Conservation (phyloP, 2,329 filamentous ascomycete species). For the Pyricularia grisea region DNA sequence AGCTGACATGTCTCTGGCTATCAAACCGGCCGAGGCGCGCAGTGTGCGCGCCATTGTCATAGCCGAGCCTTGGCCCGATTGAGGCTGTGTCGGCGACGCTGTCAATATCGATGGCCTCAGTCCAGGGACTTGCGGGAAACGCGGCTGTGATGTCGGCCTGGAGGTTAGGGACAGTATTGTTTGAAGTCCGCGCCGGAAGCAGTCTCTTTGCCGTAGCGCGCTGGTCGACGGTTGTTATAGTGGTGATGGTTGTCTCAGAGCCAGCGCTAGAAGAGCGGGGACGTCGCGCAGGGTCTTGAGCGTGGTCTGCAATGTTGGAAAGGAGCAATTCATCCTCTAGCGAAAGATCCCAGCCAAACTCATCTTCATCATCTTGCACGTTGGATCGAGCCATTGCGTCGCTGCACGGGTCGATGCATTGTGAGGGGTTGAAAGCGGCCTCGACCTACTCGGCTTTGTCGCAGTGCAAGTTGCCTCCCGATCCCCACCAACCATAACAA, state of each 20-base stretch:
- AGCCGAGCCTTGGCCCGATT: background rate
- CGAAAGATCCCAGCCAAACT: constrained; percentile 38
- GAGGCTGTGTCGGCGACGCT: constrained; percentile 2
- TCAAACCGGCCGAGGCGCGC: background rate
- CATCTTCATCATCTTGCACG: constrained; percentile 25
- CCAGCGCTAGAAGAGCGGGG: constrained; percentile 1
- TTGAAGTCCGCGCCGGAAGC: background rate
- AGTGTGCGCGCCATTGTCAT: constrained; percentile 6
- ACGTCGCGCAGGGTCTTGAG: background rate
- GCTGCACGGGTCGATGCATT: background rate
- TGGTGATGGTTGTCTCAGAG: constrained; percentile 2
- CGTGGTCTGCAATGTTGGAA: constrained; percentile 12
- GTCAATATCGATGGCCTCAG: background rate
- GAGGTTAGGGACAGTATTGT: background rate
- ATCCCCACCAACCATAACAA: background rate
- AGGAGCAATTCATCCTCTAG: constrained; percentile 35
- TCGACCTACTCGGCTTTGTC: background rate
- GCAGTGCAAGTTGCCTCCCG: background rate
- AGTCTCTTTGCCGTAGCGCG: background rate
- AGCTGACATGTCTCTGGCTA: background rate
- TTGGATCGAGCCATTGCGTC: constrained; percentile 6
- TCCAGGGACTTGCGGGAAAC: background rate
- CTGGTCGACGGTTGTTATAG: background rate
- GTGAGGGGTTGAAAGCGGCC: background rate
- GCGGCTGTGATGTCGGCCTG: background rate